These are phyloP conservation scores for Chrysanthemum seticuspe DNA, from an alignment of 129 eudicot species.

Conservation along the genomic window DNA sequence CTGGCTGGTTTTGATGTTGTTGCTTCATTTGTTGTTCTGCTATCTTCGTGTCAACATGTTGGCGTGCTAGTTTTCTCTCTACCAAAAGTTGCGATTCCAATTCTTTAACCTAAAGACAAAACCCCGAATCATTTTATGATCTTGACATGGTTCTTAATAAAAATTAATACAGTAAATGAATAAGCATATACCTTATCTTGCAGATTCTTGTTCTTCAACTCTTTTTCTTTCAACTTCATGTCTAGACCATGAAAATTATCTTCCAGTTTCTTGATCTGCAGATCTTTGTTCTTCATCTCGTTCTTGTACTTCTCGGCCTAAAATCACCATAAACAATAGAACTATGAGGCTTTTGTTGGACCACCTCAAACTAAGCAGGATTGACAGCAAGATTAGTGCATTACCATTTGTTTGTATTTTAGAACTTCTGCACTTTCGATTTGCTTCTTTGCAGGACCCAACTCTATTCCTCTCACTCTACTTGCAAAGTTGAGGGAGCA, in stretches of 20 bases:
- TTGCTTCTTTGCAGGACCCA: conserved; percentile 99
- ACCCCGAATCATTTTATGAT: conserved; percentile 8
- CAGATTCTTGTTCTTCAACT: conserved; percentile 66
- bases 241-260: conserved; percentile 72
- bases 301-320: conserved; percentile 79
- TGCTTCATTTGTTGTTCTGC: conserved; percentile 69
- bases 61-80: conserved; percentile 90
- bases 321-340: conserved; percentile 17
- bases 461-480: conserved; percentile 92
- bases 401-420: conserved; percentile 86
- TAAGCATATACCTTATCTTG: conserved; percentile 77
- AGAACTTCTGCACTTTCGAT: conserved; percentile 69
- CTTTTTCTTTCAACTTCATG: conserved; percentile 75
- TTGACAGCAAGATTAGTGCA: background rate
- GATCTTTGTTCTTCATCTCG: conserved; percentile 73
- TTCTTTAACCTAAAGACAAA: conserved; percentile 69
- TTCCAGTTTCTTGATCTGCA: conserved; percentile 77
- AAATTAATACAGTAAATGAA: background rate
- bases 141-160: conserved; percentile 10
- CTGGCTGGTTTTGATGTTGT: conserved; percentile 49
- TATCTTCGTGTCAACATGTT: conserved; percentile 77
- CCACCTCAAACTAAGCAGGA: background rate
- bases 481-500: conserved; percentile 98
- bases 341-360: background rate
- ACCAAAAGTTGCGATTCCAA: conserved; percentile 84